A percentile compares a stretch with the other conserved stretches of the same genome.
These are phyloP conservation scores for Lumnitzera racemosa DNA, from an alignment of 345 rosid genomes.

Conservation along the genomic window DNA sequence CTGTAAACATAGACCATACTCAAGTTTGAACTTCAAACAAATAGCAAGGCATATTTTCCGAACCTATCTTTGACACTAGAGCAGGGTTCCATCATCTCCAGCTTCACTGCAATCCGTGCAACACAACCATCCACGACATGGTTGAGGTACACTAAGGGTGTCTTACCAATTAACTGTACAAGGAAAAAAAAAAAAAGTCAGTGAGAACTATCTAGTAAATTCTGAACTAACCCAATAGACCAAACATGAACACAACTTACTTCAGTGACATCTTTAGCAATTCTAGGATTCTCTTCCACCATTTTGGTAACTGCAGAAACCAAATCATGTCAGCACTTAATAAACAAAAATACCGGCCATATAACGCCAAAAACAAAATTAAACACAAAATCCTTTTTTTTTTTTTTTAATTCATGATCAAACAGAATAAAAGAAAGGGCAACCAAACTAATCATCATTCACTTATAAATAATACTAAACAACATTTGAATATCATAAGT, in stretches of 20 bases:
- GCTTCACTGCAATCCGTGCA: conserved; percentile 72
- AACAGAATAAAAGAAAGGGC: too few relatives aligned
- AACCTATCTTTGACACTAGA: conserved; percentile 94
- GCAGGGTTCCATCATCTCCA: conserved; percentile 83
- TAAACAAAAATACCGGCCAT: too few relatives aligned
- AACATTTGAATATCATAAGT: too few relatives aligned
- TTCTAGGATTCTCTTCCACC: conserved; percentile 30
- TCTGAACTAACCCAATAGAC: neutral
- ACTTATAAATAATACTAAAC: too few relatives aligned
- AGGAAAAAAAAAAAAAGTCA: neutral
- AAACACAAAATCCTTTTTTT: too few relatives aligned
- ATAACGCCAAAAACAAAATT: too few relatives aligned
- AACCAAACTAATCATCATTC: too few relatives aligned
- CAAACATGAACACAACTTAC: conserved; percentile 20
- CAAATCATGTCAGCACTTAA: neutral
- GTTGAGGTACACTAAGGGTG: conserved; percentile 83
- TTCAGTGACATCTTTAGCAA: conserved; percentile 61
- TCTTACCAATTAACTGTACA: conserved; percentile 61
- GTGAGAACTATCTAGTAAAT: conserved; percentile 2
- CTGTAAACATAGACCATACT: neutral
- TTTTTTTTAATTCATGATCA: too few relatives aligned
- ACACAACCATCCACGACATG: conserved; percentile 61
- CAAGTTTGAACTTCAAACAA: neutral
- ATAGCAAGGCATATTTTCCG: neutral
- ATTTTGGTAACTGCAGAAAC: conserved; percentile 2